Percentiles rank a stretch among this genome's conserved stretches.
phyloP scores from a whole-genome alignment of 2,329 filamentous ascomycete species.

The Aureobasidium vineae region DNA sequence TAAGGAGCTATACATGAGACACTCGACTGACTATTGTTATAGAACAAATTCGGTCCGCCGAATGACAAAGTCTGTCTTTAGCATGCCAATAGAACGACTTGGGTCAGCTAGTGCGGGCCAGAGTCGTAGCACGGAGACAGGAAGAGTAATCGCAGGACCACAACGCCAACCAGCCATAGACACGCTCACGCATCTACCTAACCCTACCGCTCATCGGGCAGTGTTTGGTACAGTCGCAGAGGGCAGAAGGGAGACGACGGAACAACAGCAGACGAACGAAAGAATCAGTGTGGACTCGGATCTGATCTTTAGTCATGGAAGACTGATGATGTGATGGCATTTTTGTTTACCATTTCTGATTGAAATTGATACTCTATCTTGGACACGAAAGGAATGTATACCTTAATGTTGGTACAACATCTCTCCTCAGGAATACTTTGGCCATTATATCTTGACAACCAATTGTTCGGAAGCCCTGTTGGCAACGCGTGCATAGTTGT shows the following conservation, averaged over 20 bases:
- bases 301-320: constrained; percentile 15
- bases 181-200: background rate
- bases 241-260: background rate
- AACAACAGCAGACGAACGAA: background rate
- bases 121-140: background rate
- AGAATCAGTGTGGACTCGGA: constrained; percentile 13
- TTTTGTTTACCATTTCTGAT: background rate
- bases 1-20: background rate
- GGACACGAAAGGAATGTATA: background rate
- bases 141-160: constrained; percentile 5
- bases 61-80: constrained; percentile 16
- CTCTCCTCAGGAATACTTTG: background rate
- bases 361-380: background rate
- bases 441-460: background rate
- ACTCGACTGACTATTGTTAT: background rate
- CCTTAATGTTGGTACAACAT: background rate
- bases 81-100: background rate
- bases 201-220: background rate
- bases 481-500: background rate
- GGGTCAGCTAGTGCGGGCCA: background rate
- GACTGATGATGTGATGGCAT: constrained; percentile 9
- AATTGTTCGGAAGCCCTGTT: background rate
- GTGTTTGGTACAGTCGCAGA: background rate
- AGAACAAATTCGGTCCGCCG: background rate
- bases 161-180: background rate